Base-by-base conservation (phyloP, 1,284 basidiomycete genomes). In the Paramarasmius palmivorus region DNA sequence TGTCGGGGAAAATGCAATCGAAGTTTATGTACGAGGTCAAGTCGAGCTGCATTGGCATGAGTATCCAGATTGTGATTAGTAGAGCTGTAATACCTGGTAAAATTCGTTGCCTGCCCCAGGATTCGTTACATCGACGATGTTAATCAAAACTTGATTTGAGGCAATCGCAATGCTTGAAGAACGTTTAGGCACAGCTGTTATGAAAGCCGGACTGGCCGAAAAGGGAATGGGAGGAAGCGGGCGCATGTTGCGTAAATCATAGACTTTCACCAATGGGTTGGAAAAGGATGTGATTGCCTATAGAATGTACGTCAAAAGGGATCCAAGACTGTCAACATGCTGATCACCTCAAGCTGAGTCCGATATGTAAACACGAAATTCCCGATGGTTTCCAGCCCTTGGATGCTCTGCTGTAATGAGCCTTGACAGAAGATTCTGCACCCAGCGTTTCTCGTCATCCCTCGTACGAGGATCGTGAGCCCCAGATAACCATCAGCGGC, bases 231-330 rank as follows among this genome's bases (percentile, higher is more conserved):
- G 93, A 0, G 86, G 85, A 25, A 90, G 80, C 2, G 92, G 77
- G 34, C 88, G 84, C 74, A 98, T 82, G 38, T 81, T 90, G 26
- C 96, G 86, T 23, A 94, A 67, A 68, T 99, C 96, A 66, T 92
- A 97, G 9, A 98, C 81, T 70, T 97, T 96, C 61, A 99, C 91
- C 23, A 97, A 76, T 1, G 94, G 92, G 68, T 98, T 0, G 93
- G 90, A 49, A 92, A 82, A 1, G 95, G 93, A 42, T 91, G 88
- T 19, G 91, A 89, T 69, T 93, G 92, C 66, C 92, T 94, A 63
- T 42, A 50, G 19, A 37, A 34, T 22, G 25, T 53, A 64, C 22
- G 51, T 64, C 36, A 19, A 39, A 36, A 3, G 22, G 10, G 23
- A 39, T 4, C 45, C 41, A 19, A n/a, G 19, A 37, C 7, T 41